Evolutionary conservation across 371 early-diverging fungal species (phyloP).

Genomic region (Choanephora cucurbitarum): DNA sequence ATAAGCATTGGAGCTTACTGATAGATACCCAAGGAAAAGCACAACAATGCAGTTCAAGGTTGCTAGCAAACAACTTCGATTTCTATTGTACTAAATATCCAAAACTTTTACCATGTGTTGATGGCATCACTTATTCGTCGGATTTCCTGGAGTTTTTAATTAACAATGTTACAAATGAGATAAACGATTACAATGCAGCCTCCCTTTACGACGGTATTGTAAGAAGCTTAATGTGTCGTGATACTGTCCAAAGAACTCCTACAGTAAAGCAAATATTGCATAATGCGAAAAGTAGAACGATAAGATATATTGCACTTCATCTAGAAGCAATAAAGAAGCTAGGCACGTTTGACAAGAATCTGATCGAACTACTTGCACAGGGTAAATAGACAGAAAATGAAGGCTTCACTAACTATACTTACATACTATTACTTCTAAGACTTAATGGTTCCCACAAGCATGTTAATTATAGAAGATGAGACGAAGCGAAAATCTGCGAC

Average conservation of each 20-base stretch:
- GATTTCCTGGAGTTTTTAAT: constrained; percentile 32
- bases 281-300: constrained; percentile 18
- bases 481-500: constrained; percentile 1
- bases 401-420: background rate
- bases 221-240: constrained; percentile 29
- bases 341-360: constrained; percentile 23
- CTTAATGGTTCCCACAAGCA: constrained; percentile 8
- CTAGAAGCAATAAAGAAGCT: constrained; percentile 21
- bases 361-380: constrained; percentile 26
- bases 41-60: constrained; percentile 6
- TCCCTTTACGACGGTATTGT: constrained; percentile 35
- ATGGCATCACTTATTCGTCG: constrained; percentile 35
- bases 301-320: constrained; percentile 25
- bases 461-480: constrained; percentile 12
- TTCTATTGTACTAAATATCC: constrained; percentile 35
- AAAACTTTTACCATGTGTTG: constrained; percentile 33
- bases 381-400: constrained; percentile 17
- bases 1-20: background rate
- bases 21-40: constrained; percentile 3
- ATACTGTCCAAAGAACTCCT: constrained; percentile 24
- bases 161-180: constrained; percentile 18
- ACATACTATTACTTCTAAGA: constrained; percentile 14
- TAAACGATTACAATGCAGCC: constrained; percentile 27
- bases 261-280: constrained; percentile 25
- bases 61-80: constrained; percentile 28